phyloP scores from a whole-genome alignment of 192 early-diverging fungal genomes.

The Coemansia pectinata region DNA sequence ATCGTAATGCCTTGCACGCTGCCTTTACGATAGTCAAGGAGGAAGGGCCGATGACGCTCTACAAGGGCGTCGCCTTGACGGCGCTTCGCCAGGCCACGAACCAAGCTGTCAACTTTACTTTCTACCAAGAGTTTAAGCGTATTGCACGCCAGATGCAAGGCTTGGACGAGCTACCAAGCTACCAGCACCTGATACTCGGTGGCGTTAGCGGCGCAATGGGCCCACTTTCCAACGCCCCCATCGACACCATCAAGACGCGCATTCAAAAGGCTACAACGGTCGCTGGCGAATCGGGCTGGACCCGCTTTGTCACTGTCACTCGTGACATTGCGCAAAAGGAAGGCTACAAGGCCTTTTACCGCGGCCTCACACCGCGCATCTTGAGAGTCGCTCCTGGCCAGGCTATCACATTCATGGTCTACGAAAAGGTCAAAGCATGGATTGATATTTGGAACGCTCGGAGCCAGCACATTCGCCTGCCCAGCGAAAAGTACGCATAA shows the following conservation, averaged over 20 bases:
- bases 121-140: conserved; percentile 91
- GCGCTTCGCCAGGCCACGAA: conserved; percentile 95
- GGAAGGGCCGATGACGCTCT: conserved; percentile 84
- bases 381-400: conserved; percentile 96
- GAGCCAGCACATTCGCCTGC: conserved; percentile 15
- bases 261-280: conserved; percentile 82
- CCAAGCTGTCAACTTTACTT: conserved; percentile 99
- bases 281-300: conserved; percentile 72
- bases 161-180: conserved; percentile 76
- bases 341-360: conserved; percentile 92
- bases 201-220: conserved; percentile 90
- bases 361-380: conserved; percentile 89
- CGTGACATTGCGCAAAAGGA: conserved; percentile 79
- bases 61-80: conserved; percentile 93
- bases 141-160: conserved; percentile 69
- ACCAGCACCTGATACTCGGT: conserved; percentile 88
- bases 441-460: conserved; percentile 53
- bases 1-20: conserved; percentile 91
- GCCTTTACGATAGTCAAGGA: conserved; percentile 90
- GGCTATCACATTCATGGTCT: conserved; percentile 95
- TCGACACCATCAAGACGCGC: conserved; percentile 98
- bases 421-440: conserved; percentile 82
- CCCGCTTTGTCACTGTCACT: conserved; percentile 77
- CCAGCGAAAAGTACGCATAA: conserved; percentile 37
- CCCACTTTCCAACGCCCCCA: conserved; percentile 93